Evolutionary conservation across 2,329 filamentous ascomycete species (phyloP).

Genomic region (Aschersonia sp.): DNA sequence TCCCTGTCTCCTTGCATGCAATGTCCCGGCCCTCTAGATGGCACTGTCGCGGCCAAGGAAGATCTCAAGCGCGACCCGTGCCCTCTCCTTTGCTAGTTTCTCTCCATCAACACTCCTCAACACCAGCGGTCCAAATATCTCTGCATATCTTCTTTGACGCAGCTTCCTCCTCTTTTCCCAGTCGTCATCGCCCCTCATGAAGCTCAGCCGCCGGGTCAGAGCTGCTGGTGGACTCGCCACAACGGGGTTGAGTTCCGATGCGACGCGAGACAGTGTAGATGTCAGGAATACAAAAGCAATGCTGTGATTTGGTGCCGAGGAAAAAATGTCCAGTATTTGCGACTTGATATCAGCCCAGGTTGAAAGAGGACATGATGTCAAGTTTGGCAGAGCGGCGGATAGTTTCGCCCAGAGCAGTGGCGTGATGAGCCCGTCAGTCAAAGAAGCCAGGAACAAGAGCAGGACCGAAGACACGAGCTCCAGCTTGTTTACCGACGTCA

Average conservation of each 20-base stretch:
- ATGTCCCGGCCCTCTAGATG: conserved; percentile 12
- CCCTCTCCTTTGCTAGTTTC: conserved; percentile 46
- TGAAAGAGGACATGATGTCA: conserved; percentile 10
- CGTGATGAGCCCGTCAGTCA: conserved; percentile 69
- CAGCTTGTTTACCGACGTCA: conserved; percentile 50
- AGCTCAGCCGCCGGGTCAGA: conserved; percentile 30
- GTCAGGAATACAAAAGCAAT: conserved; percentile 82
- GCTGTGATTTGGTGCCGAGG: conserved; percentile 60
- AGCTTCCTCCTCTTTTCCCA: conserved; percentile 31
- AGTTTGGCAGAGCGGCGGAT: conserved; percentile 37
- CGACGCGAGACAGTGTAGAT: conserved; percentile 49
- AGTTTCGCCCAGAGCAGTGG: conserved; percentile 54
- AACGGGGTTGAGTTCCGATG: conserved; percentile 29
- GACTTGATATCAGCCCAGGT: conserved; percentile 29
- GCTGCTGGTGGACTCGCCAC: conserved; percentile 17
- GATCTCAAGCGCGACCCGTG: conserved; percentile 51
- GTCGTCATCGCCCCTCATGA: conserved; percentile 21
- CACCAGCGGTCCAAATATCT: conserved; percentile 48
- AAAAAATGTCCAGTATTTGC: conserved; percentile 56
- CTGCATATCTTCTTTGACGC: conserved; percentile 47
- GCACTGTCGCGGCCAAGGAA: conserved; percentile 32
- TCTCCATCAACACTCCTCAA: conserved; percentile 44
- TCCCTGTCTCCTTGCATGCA: no score
- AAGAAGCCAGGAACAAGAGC: conserved; percentile 55
- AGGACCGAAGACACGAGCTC: conserved; percentile 62